phyloP scores from a whole-genome alignment of 371 early-diverging fungal species.

The Mucor saturninus region DNA sequence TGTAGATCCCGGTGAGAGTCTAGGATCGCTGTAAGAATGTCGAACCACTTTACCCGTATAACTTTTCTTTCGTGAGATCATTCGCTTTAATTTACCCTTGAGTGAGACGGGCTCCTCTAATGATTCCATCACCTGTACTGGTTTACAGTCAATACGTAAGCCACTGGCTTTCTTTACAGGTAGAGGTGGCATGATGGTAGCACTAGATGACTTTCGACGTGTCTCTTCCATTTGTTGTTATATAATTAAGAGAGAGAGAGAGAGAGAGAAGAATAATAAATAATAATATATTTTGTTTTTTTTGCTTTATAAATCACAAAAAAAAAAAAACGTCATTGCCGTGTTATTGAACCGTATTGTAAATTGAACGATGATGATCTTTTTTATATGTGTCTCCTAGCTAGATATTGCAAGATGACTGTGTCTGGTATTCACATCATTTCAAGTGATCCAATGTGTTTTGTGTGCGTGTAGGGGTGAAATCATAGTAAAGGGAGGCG shows the following conservation, averaged over 20 bases:
- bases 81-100: background rate
- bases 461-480: too few species aligned
- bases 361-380: conserved; percentile 8
- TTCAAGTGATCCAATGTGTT: background rate
- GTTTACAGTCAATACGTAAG: conserved; percentile 6
- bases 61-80: background rate
- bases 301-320: background rate
- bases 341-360: conserved; percentile 2
- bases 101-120: background rate
- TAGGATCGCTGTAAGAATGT: conserved; percentile 17
- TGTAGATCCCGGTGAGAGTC: conserved; percentile 24
- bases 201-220: conserved; percentile 9
- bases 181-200: conserved; percentile 7
- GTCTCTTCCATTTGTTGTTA: background rate
- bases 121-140: background rate
- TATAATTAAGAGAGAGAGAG: background rate
- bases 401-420: too few species aligned
- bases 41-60: background rate
- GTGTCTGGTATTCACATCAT: too few species aligned
- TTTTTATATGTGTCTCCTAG: background rate
- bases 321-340: conserved; percentile 13
- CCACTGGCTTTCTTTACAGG: conserved; percentile 1
- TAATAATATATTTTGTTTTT: background rate
- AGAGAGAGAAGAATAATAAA: background rate
- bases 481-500: too few species aligned